Evolutionary conservation across 208 protist genomes (phyloP).

Genomic region (Leishmania amazonensis): DNA sequence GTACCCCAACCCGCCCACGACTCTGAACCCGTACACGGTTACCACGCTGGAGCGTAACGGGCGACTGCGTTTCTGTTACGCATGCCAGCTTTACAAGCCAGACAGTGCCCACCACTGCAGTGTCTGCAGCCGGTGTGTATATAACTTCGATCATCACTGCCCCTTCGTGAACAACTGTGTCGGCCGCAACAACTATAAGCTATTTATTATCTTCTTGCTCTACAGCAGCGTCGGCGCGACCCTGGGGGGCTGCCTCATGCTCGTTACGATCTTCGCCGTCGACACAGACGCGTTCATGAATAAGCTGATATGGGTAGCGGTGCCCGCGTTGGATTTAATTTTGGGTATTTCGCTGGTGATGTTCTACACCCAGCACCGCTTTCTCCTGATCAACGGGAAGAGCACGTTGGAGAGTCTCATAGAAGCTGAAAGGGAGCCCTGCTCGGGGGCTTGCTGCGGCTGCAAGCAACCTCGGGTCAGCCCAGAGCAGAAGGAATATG

Average conservation of each 20-base stretch:
- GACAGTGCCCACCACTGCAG: slow-evolving; percentile 78
- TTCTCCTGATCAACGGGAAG: slow-evolving; percentile 36
- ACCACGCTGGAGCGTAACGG: slow-evolving; percentile 34
- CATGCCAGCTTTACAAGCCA: slow-evolving; percentile 78
- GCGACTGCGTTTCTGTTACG: slow-evolving; percentile 60
- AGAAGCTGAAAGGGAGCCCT: background rate
- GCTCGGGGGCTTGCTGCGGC: background rate
- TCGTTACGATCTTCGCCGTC: slow-evolving; percentile 48
- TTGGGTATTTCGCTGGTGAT: slow-evolving; percentile 25
- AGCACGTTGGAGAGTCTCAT: slow-evolving; percentile 58
- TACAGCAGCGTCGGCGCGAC: slow-evolving; percentile 44
- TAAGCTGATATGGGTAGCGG: slow-evolving; percentile 35
- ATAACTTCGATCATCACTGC: slow-evolving; percentile 93
- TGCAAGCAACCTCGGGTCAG: background rate
- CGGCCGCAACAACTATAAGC: slow-evolving; percentile 85
- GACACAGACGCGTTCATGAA: slow-evolving; percentile 19
- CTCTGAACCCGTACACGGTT: slow-evolving; percentile 49
- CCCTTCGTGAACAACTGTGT: slow-evolving; percentile 93
- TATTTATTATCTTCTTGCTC: slow-evolving; percentile 80
- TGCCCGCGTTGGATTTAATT: slow-evolving; percentile 31
- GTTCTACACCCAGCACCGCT: slow-evolving; percentile 44
- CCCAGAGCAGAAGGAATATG: slow-evolving; percentile 24
- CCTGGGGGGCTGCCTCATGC: slow-evolving; percentile 28
- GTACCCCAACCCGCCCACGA: background rate
- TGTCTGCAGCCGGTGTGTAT: slow-evolving; percentile 78